Evolutionary conservation across 345 rosid species (phyloP).

Genomic region (Sonneratia caseolaris): DNA sequence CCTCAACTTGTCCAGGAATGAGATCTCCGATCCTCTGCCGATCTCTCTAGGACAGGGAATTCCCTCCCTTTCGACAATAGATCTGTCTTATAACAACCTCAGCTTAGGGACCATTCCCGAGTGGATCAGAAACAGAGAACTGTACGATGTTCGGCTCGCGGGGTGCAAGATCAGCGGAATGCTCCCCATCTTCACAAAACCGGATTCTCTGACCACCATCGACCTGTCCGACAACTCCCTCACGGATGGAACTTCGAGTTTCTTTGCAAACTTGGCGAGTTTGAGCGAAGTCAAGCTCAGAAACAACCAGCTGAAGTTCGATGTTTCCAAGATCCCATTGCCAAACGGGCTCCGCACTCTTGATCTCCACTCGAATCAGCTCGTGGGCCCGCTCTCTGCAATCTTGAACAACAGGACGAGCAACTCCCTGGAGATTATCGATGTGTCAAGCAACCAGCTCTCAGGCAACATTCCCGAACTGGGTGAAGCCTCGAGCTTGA

Average conservation of each 20-base stretch:
- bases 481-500: conserved; percentile 45
- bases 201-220: conserved; percentile 46
- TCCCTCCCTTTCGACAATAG: conserved; percentile 65
- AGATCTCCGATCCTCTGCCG: conserved; percentile 59
- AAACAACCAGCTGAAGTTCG: conserved; percentile 59
- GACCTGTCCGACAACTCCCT: conserved; percentile 71
- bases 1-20: conserved; percentile 79
- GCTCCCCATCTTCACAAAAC: conserved; percentile 54
- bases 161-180: conserved; percentile 67
- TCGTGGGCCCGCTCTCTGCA: conserved; percentile 55
- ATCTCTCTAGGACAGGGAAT: conserved; percentile 33
- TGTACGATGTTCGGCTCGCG: conserved; percentile 64
- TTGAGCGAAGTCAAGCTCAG: conserved; percentile 64
- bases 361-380: conserved; percentile 61
- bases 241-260: conserved; percentile 45
- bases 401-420: conserved; percentile 63
- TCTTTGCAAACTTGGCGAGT: conserved; percentile 46
- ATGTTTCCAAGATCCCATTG: conserved; percentile 43
- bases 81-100: conserved; percentile 76
- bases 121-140: conserved; percentile 55
- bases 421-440: conserved; percentile 54
- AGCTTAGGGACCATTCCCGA: conserved; percentile 55
- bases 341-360: conserved; percentile 49
- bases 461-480: conserved; percentile 66
- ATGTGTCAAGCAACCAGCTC: conserved; percentile 56